Percentiles rank a stretch among this genome's conserved stretches.
phyloP scores from a whole-genome alignment of 78 protist genomes.

The Dictyostelium discoideum region DNA sequence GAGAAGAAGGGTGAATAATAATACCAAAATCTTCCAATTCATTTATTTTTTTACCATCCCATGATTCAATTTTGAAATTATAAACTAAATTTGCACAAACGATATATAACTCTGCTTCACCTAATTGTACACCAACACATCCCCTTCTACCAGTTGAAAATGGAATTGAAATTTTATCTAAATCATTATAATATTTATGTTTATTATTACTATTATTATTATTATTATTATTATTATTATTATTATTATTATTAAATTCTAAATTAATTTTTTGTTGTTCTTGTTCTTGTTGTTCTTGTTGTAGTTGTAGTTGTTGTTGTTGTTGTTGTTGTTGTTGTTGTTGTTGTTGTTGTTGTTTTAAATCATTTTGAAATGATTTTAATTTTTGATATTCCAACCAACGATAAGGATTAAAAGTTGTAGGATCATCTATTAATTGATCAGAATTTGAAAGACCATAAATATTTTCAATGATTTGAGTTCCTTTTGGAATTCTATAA shows the following conservation, averaged over 20 bases:
- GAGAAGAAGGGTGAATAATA: neutral
- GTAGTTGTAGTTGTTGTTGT: neutral
- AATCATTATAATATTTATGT: neutral
- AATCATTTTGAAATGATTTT: neutral
- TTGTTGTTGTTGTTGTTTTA: neutral
- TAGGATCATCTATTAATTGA: conserved; percentile 5
- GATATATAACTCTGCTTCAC: conserved; percentile 3
- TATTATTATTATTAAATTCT: neutral
- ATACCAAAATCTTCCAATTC: conserved; percentile 21
- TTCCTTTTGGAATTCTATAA: conserved; percentile 33
- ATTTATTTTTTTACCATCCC: conserved; percentile 9
- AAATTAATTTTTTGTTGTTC: neutral
- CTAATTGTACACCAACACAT: conserved; percentile 59
- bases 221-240: too few species aligned
- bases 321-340: neutral
- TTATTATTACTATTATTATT: too few species aligned
- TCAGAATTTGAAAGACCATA: conserved; percentile 12
- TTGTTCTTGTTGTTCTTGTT: neutral
- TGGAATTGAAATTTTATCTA: conserved; percentile 32
- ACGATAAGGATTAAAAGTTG: neutral
- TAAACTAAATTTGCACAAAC: conserved; percentile 31
- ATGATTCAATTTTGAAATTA: conserved; percentile 16
- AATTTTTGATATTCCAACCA: neutral
- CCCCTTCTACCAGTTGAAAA: conserved; percentile 61
- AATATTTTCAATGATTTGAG: conserved; percentile 13